Evolutionary conservation across 305 asterid genomes (phyloP).

Genomic region (Fraxinus ornus): DNA sequence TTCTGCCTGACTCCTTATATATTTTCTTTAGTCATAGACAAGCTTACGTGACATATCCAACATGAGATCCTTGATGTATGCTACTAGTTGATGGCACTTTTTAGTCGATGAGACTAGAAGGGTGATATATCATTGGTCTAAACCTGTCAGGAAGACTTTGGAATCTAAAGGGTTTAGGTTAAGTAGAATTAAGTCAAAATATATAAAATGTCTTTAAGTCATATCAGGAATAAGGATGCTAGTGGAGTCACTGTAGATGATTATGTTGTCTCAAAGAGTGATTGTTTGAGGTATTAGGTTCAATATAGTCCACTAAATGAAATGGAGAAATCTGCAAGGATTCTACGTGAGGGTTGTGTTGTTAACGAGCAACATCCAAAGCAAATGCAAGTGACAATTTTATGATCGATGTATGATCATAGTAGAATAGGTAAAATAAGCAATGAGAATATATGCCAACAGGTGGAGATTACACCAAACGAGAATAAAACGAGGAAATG

Average conservation of each 20-base stretch:
- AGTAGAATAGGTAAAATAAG: not conserved
- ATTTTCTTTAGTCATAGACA: not conserved
- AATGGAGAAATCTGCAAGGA: not conserved
- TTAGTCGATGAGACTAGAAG: not conserved
- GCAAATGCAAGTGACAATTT: not conserved
- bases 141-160: not conserved
- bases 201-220: not conserved
- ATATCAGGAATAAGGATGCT: not conserved
- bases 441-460: not conserved
- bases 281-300: not conserved
- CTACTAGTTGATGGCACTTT: not conserved
- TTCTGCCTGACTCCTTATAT: not conserved
- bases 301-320: not conserved
- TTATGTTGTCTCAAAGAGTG: not conserved
- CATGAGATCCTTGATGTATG: not conserved
- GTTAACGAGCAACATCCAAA: not conserved
- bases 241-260: not conserved
- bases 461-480: not conserved
- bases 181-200: not conserved
- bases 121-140: not conserved
- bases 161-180: not conserved
- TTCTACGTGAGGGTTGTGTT: not conserved
- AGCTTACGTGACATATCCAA: not conserved
- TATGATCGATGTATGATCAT: not conserved
- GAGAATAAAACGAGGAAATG: not conserved